phyloP scores from a whole-genome alignment of 345 rosid genomes.

The Syzygium grande region DNA sequence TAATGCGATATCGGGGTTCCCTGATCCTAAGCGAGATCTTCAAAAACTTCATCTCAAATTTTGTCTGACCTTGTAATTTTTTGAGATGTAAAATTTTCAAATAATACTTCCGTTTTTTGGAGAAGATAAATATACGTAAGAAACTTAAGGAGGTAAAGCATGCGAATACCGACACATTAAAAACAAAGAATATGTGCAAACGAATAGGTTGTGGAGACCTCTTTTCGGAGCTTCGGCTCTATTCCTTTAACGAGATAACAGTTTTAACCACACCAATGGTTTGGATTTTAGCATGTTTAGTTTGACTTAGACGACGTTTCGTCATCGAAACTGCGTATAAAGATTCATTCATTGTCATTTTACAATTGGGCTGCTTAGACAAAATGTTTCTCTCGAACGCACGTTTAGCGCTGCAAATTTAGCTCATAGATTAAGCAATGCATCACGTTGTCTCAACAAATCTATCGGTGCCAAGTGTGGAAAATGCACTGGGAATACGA shows the following conservation, averaged over 20 bases:
- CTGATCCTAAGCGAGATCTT: no score
- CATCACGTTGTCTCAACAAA: not conserved
- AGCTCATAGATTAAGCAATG: not conserved
- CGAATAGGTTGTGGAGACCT: no score
- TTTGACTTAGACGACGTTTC: not conserved
- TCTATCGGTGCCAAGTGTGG: not conserved
- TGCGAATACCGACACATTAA: no score
- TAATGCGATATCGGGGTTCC: not conserved
- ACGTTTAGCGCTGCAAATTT: not conserved
- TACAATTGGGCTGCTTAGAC: not conserved
- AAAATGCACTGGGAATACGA: not conserved
- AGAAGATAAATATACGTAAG: no score
- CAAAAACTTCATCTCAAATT: no score
- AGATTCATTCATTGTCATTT: not conserved
- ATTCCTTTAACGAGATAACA: no score
- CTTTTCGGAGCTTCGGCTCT: no score
- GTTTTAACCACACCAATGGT: not conserved
- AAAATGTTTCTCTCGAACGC: not conserved
- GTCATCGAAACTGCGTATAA: not conserved
- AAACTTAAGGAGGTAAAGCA: no score
- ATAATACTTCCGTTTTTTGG: no score
- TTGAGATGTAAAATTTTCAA: no score
- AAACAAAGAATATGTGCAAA: no score
- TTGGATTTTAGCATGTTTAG: not conserved
- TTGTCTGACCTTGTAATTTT: no score